Evolutionary conservation across 2,329 filamentous ascomycete genomes (phyloP).

Genomic region (Ascochyta rabiei): DNA sequence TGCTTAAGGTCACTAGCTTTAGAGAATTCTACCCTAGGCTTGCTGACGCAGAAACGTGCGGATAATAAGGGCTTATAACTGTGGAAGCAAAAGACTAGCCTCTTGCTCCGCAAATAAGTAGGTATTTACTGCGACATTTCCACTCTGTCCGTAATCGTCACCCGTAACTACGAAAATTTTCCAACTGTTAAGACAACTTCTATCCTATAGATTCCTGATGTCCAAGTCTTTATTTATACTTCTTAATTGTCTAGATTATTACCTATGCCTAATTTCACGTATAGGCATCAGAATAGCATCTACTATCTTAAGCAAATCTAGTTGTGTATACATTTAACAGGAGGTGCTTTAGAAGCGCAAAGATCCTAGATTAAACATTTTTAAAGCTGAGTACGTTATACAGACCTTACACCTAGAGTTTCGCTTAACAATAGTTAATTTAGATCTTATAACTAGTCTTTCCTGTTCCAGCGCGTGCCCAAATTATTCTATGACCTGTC

Average conservation of each 20-base stretch:
- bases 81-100: too few relatives aligned
- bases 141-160: too few relatives aligned
- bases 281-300: constrained; percentile 43
- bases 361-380: constrained; percentile 37
- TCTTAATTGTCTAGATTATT: constrained; percentile 23
- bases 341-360: constrained; percentile 40
- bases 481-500: constrained; percentile 42
- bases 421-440: constrained; percentile 13
- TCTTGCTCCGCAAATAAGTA: too few relatives aligned
- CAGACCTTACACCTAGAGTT: constrained; percentile 16
- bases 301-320: constrained; percentile 44
- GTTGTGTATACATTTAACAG: constrained; percentile 44
- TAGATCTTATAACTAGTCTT: constrained; percentile 40
- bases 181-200: not conserved
- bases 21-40: too few relatives aligned
- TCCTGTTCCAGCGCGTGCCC: constrained; percentile 44
- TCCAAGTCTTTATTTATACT: constrained; percentile 21
- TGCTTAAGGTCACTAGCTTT: too few relatives aligned
- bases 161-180: not conserved
- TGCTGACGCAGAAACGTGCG: too few relatives aligned
- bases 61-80: too few relatives aligned
- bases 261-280: constrained; percentile 21
- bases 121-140: too few relatives aligned
- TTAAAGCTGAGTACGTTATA: constrained; percentile 45
- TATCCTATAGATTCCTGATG: not conserved